Evolutionary conservation across 2,329 filamentous ascomycete species (phyloP), one percentile per base, ranked within the genome.

Genomic region (Fusarium foetens): DNA sequence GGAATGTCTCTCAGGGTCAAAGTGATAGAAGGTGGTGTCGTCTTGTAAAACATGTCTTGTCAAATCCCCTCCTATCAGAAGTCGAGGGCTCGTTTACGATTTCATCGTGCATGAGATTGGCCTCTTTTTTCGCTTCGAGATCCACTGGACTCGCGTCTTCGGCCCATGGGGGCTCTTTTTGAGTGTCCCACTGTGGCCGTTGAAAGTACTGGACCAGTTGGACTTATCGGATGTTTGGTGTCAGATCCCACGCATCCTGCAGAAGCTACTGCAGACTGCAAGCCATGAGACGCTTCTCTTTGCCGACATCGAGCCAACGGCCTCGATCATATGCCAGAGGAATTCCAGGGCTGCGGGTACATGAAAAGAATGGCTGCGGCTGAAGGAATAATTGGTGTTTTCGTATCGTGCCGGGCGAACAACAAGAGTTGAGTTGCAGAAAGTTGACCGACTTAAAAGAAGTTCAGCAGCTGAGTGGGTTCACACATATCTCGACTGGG

Each of bases 81-180:
- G 45, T 35, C 31, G 49, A 60, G 36, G 27, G 35, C 38, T 54
- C 51, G 49, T 68, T 51, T 57, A 66, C 69, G 58, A 62, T 68
- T 71, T 64, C 57, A 72, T 75, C 72, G 61, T 75, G 74, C 74
- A 75, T 76, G 58, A 57, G 55, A 54, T 58, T 55, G 48, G 63
- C 58, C 58, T 43, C 45, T 49, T 38, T 68, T 36, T 62, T 55
- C 57, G 68, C 48, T 48, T 41, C 45, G 25, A 62, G 69, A 54
- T 68, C 66, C 52, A 58, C 71, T 63, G 60, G 68, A 62, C 60
- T 63, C 63, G 61, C 68, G 46, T 72, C 52, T 58, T 57, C 48
- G 58, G 58, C 46, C 43, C 59, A 57, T 68, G 65, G 54, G 57
- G 42, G 25, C 19, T 53, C 29, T 65, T 53, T 62, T 46, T 27